Evolutionary conservation across 768 basidiomycete species (phyloP).

Genomic region (Candolleomyces aberdarensis): DNA sequence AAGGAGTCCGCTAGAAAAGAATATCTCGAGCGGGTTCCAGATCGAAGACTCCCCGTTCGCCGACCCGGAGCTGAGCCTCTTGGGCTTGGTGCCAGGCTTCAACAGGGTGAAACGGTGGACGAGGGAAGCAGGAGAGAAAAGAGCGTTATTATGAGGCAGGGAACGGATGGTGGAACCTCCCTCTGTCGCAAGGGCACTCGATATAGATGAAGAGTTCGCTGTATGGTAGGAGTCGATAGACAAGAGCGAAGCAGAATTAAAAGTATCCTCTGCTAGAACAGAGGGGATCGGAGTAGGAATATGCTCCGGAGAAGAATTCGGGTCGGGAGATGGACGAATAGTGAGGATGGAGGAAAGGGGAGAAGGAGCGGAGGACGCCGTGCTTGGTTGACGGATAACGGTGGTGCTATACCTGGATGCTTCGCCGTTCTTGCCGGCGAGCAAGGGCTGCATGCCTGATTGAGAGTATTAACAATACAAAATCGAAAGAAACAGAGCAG

Average conservation of each 20-base stretch:
- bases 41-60: conserved; percentile 35
- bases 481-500: not conserved
- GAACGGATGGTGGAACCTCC: conserved; percentile 69
- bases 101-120: conserved; percentile 87
- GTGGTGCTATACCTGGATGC: conserved; percentile 68
- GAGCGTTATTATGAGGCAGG: conserved; percentile 18
- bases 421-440: conserved; percentile 18
- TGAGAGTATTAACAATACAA: conserved; percentile 9
- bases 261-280: conserved; percentile 18
- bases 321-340: conserved; percentile 54
- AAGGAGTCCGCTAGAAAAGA: conserved; percentile 71
- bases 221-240: conserved; percentile 70
- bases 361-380: conserved; percentile 31
- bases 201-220: conserved; percentile 50
- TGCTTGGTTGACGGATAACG: conserved; percentile 52
- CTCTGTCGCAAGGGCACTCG: conserved; percentile 65
- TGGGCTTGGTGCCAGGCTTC: conserved; percentile 72
- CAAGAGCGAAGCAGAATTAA: conserved; percentile 28
- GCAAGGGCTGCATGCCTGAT: conserved; percentile 53
- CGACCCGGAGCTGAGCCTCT: conserved; percentile 18
- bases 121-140: conserved; percentile 19
- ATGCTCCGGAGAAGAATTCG: conserved; percentile 40
- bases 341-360: conserved; percentile 74
- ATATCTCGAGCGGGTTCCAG: conserved; percentile 78
- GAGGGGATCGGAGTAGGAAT: conserved; percentile 34